Base-by-base conservation (phyloP, 495 filamentous ascomycete genomes). In the Penicillium antarcticum region DNA sequence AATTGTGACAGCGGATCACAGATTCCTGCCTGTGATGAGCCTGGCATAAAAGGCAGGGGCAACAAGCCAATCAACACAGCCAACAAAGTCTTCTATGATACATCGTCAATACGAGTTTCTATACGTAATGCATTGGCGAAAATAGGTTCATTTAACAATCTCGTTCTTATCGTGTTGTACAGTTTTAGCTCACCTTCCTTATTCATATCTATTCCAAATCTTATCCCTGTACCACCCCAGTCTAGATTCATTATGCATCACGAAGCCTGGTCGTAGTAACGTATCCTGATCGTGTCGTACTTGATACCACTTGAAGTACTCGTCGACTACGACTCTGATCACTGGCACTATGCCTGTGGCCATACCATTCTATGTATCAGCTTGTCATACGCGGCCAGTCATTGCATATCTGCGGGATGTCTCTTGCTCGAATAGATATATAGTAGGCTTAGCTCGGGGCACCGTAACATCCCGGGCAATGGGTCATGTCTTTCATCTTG, bases 1-100 rank as follows among this genome's bases (percentile, higher is more conserved):
- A 56, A 31, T 48, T 55, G 56, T 62, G 60, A 57, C 51, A 53
- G 53, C 35, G 32, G 44, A 52, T 51, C 50, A 23, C 23, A 13
- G 31, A 50, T 11, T 50, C 17, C 42, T 49, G 26, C 8, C 21
- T 51, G 49, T 51, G 50, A 52, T 51, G 37, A 24, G 45, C 33
- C 42, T 47, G 31, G 13, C 34, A 33, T 43, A 32, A 14, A 16
- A 41, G 16, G 40, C 46, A 40, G 26, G 39, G 39, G 34, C 24
- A 4, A 4, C 10, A n/a, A 23, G 31, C 55, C 59, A 59, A 56
- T 56, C 52, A 52, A 16, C 17, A 16, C 18, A 42, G 13, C 24
- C 21, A 23, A 26, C 34, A 17, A 24, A 8, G 13, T 23, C 10
- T 40, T 44, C 29, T 23, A 50, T 52, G 45, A 38, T 34, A 42